Base-by-base conservation (phyloP, 305 asterid species). In the Fraxinus dipetala region DNA sequence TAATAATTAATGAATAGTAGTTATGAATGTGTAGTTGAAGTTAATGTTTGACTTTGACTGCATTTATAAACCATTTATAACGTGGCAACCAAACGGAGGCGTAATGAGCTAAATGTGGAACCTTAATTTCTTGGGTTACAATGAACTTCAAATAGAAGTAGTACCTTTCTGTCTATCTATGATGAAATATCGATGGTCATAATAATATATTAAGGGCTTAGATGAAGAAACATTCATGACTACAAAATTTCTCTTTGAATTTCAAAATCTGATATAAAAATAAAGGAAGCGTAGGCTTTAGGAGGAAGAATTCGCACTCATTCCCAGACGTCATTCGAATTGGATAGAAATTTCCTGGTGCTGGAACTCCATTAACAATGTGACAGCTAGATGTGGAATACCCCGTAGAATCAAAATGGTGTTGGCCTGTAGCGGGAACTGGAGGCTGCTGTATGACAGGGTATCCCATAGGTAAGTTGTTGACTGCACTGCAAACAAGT, bases 381-480 rank as follows among this genome's bases (percentile, higher is more conserved):
- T 85, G 92, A 65, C 85, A 85, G 80, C 89, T 77, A 56, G 90
- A 79, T 80, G 87, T 84, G 80, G 84, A 83, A 59, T 81, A 86
- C 5, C 83, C 89, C 85, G 85, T 83, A 0, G 90, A 72, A 83
- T 87, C 88, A 48, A 87, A 36, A 77, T 89, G 90, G 79, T 88
- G 89, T 83, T 89, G 92, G 59, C 89, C 92, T 38, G 87, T 67
- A 65, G 83, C 80, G 0, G 89, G 76, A 78, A 85, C 75, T 28
- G 86, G 77, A 74, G 86, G 90, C 48, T 81, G 92, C 6, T 80
- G 92, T 54, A 87, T 75, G 51, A 89, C 86, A 45, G 91, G 91
- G 70, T 87, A 89, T 36, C 91, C 91, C 87, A 87, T 85, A 22
- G 91, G 91, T 70, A 89, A 81, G 83, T 86, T 87, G 87, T 85